phyloP scores from a whole-genome alignment of 1,284 basidiomycete genomes.

The Pulveroboletus sp. region DNA sequence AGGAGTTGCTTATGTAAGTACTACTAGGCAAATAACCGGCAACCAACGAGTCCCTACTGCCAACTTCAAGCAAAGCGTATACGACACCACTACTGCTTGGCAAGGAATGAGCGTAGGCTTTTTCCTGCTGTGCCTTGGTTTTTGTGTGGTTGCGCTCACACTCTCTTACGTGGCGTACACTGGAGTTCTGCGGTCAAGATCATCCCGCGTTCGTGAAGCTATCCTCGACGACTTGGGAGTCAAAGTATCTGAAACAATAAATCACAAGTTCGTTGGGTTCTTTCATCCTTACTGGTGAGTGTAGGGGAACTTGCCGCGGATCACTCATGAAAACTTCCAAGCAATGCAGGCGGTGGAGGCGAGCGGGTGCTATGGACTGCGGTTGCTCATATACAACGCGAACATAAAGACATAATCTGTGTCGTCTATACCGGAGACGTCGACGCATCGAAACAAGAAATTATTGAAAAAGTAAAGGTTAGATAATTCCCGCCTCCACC shows the following conservation, averaged over 20 bases:
- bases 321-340: constrained; percentile 43
- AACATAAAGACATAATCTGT: constrained; percentile 70
- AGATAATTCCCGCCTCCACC: constrained; percentile 20
- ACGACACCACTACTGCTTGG: no score
- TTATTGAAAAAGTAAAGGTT: constrained; percentile 83
- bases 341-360: constrained; percentile 97
- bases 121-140: constrained; percentile 25
- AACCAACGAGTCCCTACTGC: no score
- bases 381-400: constrained; percentile 74
- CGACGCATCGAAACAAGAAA: constrained; percentile 77
- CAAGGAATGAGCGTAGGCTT: constrained; percentile 18
- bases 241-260: neutral
- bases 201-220: constrained; percentile 19
- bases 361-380: constrained; percentile 97
- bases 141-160: constrained; percentile 9
- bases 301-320: constrained; percentile 36
- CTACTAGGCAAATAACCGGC: neutral
- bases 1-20: constrained; percentile 10
- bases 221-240: constrained; percentile 24
- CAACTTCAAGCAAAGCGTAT: no score
- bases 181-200: constrained; percentile 22
- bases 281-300: constrained; percentile 95
- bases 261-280: constrained; percentile 71
- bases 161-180: constrained; percentile 33
- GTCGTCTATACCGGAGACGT: constrained; percentile 92